phyloP scores from a whole-genome alignment of 305 asterid genomes.

The Fraxinus albicans region DNA sequence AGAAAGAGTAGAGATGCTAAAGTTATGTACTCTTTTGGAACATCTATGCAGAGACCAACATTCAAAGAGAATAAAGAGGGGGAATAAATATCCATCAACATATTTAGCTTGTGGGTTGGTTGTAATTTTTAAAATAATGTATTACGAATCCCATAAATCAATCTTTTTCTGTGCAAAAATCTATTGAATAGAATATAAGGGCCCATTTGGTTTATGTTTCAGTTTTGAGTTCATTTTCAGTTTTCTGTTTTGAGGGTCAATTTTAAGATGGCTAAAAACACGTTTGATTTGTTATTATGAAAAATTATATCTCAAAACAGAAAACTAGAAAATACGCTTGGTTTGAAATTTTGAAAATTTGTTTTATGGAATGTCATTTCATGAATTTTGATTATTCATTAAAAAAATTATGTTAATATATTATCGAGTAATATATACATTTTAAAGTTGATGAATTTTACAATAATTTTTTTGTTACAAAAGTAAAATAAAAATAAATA shows the following conservation, averaged over 20 bases:
- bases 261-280: neutral
- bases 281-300: neutral
- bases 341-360: neutral
- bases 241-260: neutral
- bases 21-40: neutral
- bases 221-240: neutral
- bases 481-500: neutral
- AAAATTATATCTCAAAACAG: neutral
- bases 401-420: neutral
- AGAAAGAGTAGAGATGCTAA: neutral
- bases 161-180: constrained; percentile 2
- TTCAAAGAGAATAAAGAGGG: neutral
- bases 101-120: constrained; percentile 2
- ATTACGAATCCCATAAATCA: neutral
- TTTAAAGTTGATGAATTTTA: neutral
- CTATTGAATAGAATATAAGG: neutral
- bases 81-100: neutral
- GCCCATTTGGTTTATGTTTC: neutral
- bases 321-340: neutral
- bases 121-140: constrained; percentile 1
- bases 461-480: neutral
- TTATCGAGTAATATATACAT: neutral
- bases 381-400: neutral
- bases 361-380: neutral
- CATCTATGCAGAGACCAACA: constrained; percentile 7